phyloP scores from a whole-genome alignment of 768 basidiomycete species.

The Lactarius trivialis region DNA sequence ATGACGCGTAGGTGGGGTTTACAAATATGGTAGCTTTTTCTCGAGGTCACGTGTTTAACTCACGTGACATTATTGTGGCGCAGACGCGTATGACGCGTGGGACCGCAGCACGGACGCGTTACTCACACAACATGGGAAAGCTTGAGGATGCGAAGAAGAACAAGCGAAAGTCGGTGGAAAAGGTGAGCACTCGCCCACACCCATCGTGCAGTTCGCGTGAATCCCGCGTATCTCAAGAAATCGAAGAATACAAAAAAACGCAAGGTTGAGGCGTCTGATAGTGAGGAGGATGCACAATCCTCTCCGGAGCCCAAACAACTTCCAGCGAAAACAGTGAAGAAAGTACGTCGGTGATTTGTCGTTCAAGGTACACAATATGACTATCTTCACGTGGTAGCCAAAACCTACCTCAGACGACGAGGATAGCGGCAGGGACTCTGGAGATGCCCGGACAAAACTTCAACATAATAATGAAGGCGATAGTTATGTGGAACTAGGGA shows the following conservation, averaged over 20 bases:
- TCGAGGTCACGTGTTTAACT: constrained; percentile 5
- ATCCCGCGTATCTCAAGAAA: neutral
- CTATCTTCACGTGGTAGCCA: neutral
- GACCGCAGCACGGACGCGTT: neutral
- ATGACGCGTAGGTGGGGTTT: constrained; percentile 17
- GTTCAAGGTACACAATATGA: neutral
- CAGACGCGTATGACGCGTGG: neutral
- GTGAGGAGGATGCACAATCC: neutral
- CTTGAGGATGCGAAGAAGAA: neutral
- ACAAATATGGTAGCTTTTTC: constrained; percentile 14
- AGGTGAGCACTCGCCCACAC: neutral
- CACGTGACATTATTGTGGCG: neutral
- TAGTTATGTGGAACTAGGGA: constrained; percentile 59
- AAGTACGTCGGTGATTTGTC: neutral
- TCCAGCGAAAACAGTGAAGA: constrained; percentile 12
- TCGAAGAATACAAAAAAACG: neutral
- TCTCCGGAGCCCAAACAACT: neutral
- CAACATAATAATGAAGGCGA: constrained; percentile 35
- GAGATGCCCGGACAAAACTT: constrained; percentile 2
- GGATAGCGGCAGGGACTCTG: neutral
- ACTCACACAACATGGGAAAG: neutral
- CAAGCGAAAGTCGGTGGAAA: neutral
- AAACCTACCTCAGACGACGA: neutral
- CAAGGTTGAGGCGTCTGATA: neutral
- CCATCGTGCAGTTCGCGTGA: neutral